phyloP scores from a whole-genome alignment of 768 basidiomycete species.

The Rubroboletus satanas region DNA sequence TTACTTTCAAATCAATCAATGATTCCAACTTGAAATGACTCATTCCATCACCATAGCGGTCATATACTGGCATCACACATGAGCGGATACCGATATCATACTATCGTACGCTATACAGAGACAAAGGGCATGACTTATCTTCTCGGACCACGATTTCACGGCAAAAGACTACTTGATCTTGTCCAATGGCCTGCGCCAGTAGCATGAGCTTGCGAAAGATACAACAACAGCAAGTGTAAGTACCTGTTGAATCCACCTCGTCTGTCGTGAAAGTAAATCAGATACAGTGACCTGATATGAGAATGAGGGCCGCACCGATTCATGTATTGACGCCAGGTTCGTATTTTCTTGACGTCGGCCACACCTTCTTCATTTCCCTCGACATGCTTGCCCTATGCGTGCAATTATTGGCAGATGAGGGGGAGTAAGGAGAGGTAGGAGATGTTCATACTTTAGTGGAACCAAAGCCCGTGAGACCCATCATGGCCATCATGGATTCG shows the following conservation, averaged over 20 bases:
- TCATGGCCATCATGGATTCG: slow-evolving; percentile 80
- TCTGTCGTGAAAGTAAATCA: slow-evolving; percentile 35
- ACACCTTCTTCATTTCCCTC: slow-evolving; percentile 77
- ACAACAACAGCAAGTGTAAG: not conserved
- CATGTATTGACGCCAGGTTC: slow-evolving; percentile 99
- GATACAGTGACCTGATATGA: slow-evolving; percentile 1
- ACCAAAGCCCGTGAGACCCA: slow-evolving; percentile 88
- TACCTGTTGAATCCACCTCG: slow-evolving; percentile 86
- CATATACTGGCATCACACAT: not conserved
- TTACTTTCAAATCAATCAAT: slow-evolving; percentile 5
- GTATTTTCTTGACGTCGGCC: slow-evolving; percentile 68
- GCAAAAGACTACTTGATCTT: slow-evolving; percentile 72
- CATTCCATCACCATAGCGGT: not conserved
- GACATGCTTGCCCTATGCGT: slow-evolving; percentile 67
- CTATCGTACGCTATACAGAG: not conserved
- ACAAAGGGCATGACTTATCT: slow-evolving; percentile 18
- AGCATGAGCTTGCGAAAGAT: slow-evolving; percentile 14
- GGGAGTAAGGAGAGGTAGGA: not conserved
- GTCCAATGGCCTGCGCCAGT: slow-evolving; percentile 70
- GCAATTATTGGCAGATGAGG: not conserved
- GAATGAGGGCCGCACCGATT: slow-evolving; percentile 57
- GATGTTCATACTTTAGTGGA: slow-evolving; percentile 68
- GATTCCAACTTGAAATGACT: slow-evolving; percentile 1
- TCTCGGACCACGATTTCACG: not conserved
- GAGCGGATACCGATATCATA: not conserved